Evolutionary conservation across 768 basidiomycete genomes (phyloP).

Genomic region (Coprinopsis sp.): DNA sequence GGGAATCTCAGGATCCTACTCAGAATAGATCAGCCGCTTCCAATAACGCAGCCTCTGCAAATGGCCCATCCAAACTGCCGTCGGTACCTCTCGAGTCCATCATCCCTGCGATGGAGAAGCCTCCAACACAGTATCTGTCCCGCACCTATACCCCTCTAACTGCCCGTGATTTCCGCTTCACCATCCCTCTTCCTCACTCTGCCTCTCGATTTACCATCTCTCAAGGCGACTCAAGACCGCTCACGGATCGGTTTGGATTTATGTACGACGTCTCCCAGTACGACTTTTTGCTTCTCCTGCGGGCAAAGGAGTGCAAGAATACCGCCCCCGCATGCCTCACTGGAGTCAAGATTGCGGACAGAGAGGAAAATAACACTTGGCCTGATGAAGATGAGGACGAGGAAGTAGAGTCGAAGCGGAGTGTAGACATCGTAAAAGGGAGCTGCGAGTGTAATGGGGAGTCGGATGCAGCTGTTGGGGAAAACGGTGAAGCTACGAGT

Average conservation of each 20-base stretch:
- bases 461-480: constrained; percentile 16
- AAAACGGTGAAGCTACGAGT: constrained; percentile 10
- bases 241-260: constrained; percentile 89
- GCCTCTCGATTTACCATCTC: constrained; percentile 52
- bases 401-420: constrained; percentile 22
- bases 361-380: constrained; percentile 76
- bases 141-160: constrained; percentile 70
- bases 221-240: constrained; percentile 48
- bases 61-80: constrained; percentile 23
- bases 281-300: constrained; percentile 69
- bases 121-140: constrained; percentile 80
- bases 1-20: neutral
- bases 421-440: constrained; percentile 45
- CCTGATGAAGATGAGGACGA: constrained; percentile 57
- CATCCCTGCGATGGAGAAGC: constrained; percentile 73
- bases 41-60: constrained; percentile 7
- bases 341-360: constrained; percentile 82
- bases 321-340: constrained; percentile 82
- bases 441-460: constrained; percentile 40
- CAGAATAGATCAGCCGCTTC: neutral
- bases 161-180: constrained; percentile 69
- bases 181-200: constrained; percentile 54
- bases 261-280: constrained; percentile 83
- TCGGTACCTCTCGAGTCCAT: constrained; percentile 78
- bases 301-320: constrained; percentile 67